Base-by-base conservation (phyloP, 495 filamentous ascomycete genomes). In the Lineolata rhizophorae region DNA sequence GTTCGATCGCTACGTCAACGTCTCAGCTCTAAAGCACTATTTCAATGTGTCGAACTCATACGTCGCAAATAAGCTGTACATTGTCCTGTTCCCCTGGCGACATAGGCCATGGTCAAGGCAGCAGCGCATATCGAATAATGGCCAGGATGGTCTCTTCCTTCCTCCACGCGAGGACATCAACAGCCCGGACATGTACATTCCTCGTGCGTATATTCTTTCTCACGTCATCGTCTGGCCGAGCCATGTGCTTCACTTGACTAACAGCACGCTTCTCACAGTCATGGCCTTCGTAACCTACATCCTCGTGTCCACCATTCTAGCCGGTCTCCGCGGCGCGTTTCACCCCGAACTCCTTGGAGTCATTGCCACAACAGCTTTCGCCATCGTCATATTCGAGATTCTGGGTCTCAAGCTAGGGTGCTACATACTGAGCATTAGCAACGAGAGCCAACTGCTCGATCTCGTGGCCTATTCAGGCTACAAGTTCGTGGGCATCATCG, bases 171-270 rank as follows among this genome's bases (percentile, higher is more conserved):
- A 95, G 48, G 87, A 99, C 49, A 62, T 94, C 50, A 99, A 99
- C 53, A 84, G 80, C 29, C 87, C 90, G 3, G 87, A 99, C 56
- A 92, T 95, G 80, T 99, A 99, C 62, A 95, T 99, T 41, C 87
- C 87, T 18, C 42, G 39, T 48, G 36, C 13, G 38, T 28, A 9
- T n/a, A n/a, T n/a, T n/a, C n/a, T n/a, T n/a, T n/a, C n/a, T n/a
- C n/a, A n/a, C n/a, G n/a, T n/a, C n/a, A n/a, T n/a, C n/a, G n/a
- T n/a, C n/a, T n/a, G n/a, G n/a, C n/a, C n/a, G n/a, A n/a, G n/a
- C n/a, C n/a, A n/a, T n/a, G n/a, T n/a, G n/a, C n/a, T n/a, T n/a
- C n/a, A n/a, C n/a, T n/a, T n/a, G n/a, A n/a, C n/a, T n/a, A n/a
- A n/a, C n/a, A n/a, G n/a, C n/a, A n/a, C n/a, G n/a, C n/a, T n/a